Conservation (phyloP, 140 eudicot genomes). For the Oenanthe javanica region DNA sequence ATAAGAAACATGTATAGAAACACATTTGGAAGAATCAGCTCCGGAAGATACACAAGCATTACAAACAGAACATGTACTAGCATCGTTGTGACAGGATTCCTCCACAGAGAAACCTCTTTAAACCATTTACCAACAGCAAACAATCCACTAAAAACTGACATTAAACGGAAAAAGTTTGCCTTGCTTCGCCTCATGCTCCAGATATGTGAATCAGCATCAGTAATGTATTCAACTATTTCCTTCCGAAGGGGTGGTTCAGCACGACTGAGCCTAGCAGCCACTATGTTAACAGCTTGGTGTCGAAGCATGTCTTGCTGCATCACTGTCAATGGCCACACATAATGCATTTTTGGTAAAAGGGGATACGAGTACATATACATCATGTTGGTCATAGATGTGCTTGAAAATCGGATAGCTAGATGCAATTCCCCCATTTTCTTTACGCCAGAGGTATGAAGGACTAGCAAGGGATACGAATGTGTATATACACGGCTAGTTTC, state of each 20-base stretch:
- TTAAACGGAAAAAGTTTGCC: slow-evolving; percentile 6
- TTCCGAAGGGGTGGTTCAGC: slow-evolving; percentile 82
- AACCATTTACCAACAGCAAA: slow-evolving; percentile 14
- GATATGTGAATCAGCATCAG: slow-evolving; percentile 82
- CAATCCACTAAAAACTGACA: slow-evolving; percentile 7
- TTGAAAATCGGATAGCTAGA: slow-evolving; percentile 69
- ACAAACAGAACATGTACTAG: slow-evolving; percentile 3
- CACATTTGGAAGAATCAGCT: slow-evolving; percentile 5
- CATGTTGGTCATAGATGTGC: slow-evolving; percentile 60
- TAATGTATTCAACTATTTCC: slow-evolving; percentile 76
- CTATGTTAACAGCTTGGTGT: slow-evolving; percentile 61
- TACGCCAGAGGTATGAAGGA: slow-evolving; percentile 77
- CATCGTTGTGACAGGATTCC: slow-evolving; percentile 5
- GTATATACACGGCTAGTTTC: slow-evolving; percentile 85
- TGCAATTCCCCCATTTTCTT: slow-evolving; percentile 94
- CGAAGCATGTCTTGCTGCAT: slow-evolving; percentile 65
- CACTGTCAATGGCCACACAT: slow-evolving; percentile 52
- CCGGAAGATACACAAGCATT: neutral
- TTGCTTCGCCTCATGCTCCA: slow-evolving; percentile 98
- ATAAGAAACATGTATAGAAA: slow-evolving; percentile 8
- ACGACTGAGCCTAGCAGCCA: slow-evolving; percentile 66
- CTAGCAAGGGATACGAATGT: slow-evolving; percentile 66
- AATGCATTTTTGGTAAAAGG: slow-evolving; percentile 82
- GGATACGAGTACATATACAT: slow-evolving; percentile 63
- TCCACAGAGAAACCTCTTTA: slow-evolving; percentile 3